Percentiles rank a stretch among this genome's conserved stretches.
phyloP scores from a whole-genome alignment of 1,139 yeast species.

The Geotrichum klebahnii region DNA sequence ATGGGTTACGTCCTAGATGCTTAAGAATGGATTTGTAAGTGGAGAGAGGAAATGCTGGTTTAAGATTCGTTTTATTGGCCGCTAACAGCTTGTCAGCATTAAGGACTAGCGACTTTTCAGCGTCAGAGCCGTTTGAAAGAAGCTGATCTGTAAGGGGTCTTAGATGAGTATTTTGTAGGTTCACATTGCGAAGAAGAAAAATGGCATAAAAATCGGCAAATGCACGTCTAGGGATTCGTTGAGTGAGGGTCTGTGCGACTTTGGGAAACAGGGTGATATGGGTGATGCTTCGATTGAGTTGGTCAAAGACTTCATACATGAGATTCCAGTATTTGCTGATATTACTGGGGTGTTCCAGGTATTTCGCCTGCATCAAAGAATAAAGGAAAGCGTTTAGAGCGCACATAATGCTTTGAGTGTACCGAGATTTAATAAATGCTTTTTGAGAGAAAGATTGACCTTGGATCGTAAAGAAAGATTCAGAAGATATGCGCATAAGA shows the following conservation, averaged over 20 bases:
- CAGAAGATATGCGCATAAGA: constrained; percentile 23
- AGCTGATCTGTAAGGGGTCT: constrained; percentile 20
- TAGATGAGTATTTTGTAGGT: constrained; percentile 20
- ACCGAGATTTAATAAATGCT: constrained; percentile 16
- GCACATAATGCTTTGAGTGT: constrained; percentile 8
- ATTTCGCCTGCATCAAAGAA: constrained; percentile 15
- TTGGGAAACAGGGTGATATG: constrained; percentile 23
- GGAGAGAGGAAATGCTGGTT: constrained; percentile 7
- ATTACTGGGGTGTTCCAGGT: not conserved
- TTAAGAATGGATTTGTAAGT: constrained; percentile 9
- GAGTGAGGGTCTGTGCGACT: constrained; percentile 24
- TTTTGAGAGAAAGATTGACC: not conserved
- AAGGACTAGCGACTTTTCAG: constrained; percentile 25
- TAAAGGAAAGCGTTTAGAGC: constrained; percentile 23
- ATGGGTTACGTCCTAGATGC: constrained; percentile 10
- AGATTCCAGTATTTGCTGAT: constrained; percentile 23
- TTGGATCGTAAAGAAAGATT: not conserved
- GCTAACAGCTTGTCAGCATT: constrained; percentile 25
- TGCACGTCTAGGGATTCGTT: constrained; percentile 24
- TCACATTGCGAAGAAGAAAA: constrained; percentile 24
- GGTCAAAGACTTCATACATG: constrained; percentile 23
- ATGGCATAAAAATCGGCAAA: constrained; percentile 27
- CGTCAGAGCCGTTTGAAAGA: constrained; percentile 25
- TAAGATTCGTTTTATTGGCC: constrained; percentile 9
- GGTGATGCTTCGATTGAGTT: constrained; percentile 19